Evolutionary conservation across 306 rosid genomes (phyloP), one percentile per base, ranked within the genome.

Genomic region (Delonix regia): DNA sequence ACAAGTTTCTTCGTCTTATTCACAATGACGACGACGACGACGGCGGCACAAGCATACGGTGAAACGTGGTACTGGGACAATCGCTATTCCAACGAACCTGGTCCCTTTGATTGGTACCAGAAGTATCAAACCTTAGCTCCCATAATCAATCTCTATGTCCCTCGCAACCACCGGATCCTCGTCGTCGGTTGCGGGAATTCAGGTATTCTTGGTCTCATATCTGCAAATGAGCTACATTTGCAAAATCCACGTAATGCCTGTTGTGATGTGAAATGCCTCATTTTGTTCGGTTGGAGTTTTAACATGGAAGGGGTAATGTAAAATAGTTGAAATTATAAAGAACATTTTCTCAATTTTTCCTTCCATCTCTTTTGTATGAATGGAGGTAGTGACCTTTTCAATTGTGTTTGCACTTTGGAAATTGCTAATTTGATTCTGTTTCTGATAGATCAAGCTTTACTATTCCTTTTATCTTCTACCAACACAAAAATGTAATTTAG

Each of bases 11-110:
- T 47, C 48, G 15, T 8, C 69, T 65, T 5, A 61, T 11, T 9
- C 9, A 44, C n/a, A 14, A 66, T 69, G 49, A 78, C 78, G 82
- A 76, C 80, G 72, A 66, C 77, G 14, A 22, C 15, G 78, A 85
- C 77, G 57, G 47, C 84, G 27, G 55, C 90, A 9, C 97, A 89
- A 83, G 93, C 94, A 25, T 93, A 93, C 83, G 98, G 97, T 59
- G 98, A 93, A 82, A 49, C 89, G 33, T 87, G 94, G 94, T 93
- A 93, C 79, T 93, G 97, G 98, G 93, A 93, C 81, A 84, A 87
- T 56, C 97, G 97, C 60, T 93, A 93, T 84, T 62, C 94, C 68
- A 83, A 88, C 69, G 97, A 93, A 74, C 87, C 92, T 0, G 84
- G 85, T 5, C 84, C 90, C 44, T 93, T 93, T 48, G 97, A 93